phyloP scores from a whole-genome alignment of 371 early-diverging fungal species.

The Syncephalastrum monosporum region DNA sequence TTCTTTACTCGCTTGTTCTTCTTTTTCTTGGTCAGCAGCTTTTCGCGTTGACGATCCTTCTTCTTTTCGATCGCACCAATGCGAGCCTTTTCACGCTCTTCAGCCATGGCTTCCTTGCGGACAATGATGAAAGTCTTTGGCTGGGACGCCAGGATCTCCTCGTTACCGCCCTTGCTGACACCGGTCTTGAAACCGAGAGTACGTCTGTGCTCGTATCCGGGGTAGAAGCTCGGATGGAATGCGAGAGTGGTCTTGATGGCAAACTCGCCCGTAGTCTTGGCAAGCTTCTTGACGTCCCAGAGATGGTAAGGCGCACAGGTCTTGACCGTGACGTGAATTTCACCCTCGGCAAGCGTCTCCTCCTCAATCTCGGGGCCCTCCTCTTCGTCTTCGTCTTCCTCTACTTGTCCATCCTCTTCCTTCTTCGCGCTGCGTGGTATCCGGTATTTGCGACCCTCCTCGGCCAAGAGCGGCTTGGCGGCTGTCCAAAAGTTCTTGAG shows the following conservation, averaged over 20 bases:
- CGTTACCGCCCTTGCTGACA: conserved; percentile 72
- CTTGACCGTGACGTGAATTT: conserved; percentile 84
- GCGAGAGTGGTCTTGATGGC: conserved; percentile 53
- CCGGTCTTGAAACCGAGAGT: conserved; percentile 91
- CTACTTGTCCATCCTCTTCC: conserved; percentile 13
- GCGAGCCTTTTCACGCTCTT: conserved; percentile 34
- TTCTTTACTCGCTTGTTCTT: conserved; percentile 23
- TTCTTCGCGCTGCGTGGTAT: no score
- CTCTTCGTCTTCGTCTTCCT: conserved; percentile 17
- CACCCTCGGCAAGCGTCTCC: conserved; percentile 43
- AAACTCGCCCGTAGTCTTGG: conserved; percentile 64
- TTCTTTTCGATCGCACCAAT: conserved; percentile 20
- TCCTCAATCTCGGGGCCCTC: conserved; percentile 11
- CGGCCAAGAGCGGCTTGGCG: conserved; percentile 51
- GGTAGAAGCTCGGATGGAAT: conserved; percentile 72
- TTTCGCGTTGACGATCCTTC: conserved; percentile 11
- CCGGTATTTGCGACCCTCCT: conserved; percentile 14
- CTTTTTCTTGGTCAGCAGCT: conserved; percentile 22
- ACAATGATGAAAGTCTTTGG: conserved; percentile 78
- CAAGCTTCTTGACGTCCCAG: conserved; percentile 83
- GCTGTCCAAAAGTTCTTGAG: conserved; percentile 70
- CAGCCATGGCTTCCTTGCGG: conserved; percentile 49
- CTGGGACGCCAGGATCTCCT: conserved; percentile 68
- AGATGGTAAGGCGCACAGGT: conserved; percentile 83
- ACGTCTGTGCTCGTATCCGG: conserved; percentile 91